Evolutionary conservation across 2,329 filamentous ascomycete genomes (phyloP), one percentile per base, ranked within the genome.

Genomic region (Fusarium sp.): DNA sequence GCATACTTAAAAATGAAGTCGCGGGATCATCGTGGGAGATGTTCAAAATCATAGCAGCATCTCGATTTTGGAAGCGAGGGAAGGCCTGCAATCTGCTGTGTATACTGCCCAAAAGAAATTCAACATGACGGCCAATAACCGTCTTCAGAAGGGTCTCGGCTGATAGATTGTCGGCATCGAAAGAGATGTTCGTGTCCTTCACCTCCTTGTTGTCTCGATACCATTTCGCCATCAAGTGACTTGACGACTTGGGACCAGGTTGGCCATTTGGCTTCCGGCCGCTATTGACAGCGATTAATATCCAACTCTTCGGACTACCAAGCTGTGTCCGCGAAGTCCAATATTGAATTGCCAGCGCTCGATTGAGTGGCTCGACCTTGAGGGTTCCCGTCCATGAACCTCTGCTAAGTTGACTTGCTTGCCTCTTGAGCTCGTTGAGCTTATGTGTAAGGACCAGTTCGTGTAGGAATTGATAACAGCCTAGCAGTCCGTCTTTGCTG

Each of bases 371-470:
- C 79, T 98, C 94, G 22, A 97, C 88, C 77, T 90, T 90, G 51
- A 98, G 82, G 39, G 92, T 91, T 62, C 94, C 92, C 38, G 91
- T 90, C 96, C 96, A 98, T 38, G 90, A 89, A 8, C 88, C 89
- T 65, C 88, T 89, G 62, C 88, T 87, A 66, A 99, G 85, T 47
- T 92, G 90, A 34, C 88, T 74, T 5, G 94, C 94, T 84, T 99
- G 96, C 71, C 91, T 90, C 75, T 90, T 90, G 51, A 98, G 88
- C 74, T 96, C 91, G 73, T 90, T 92, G 75, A 99, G 92, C 84
- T 99, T 98, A 82, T 96, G 93, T 0, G 95, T 98, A 62, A 99
- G 85, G 8, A 95, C 89, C 70, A 97, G 91, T 79, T 96, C 94
- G 81, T 98, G 95, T 5, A 98, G 85, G 73, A 95, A 93, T 63